Evolutionary conservation across 129 eudicot species (phyloP), one percentile per base, ranked within the genome.

Genomic region (Helianthus tuberosus): DNA sequence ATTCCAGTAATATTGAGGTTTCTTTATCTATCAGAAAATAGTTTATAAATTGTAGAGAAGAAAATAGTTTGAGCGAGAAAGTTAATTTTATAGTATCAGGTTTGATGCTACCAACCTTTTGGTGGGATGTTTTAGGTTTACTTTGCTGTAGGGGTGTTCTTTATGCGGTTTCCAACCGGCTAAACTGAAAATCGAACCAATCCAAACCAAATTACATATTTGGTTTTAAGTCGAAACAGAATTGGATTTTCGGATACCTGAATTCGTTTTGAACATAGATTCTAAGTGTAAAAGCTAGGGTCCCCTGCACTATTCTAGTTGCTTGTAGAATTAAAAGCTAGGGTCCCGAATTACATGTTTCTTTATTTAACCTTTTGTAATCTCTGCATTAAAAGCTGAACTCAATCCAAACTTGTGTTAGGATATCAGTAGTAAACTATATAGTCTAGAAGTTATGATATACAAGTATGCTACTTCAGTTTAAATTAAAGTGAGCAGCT

Each of bases 91-190:
- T 9, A 39, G 13, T 15, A 54, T 54, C 27, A 4, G 55, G 75
- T 57, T 54, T 71, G 66, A 71, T 55, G 53, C 53, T 54, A 38
- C 39, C 39, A 58, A 58, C 64, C 38, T 12, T 25, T 25, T 25
- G n/a, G 38, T 23, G 1, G 64, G 64, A 58, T 58, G 39, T 25
- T 59, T 25, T 59, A 59, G 39, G 64, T 25, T 59, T 11, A 29
- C 15, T 59, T 59, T 59, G 64, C n/a, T 25, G 64, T 8, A 27
- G 27, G 27, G 8, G 27, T 59, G 64, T 25, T 59, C 16, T 27
- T 59, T 59, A 59, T 32, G 5, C 36, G 36, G 36, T 32, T 32
- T 32, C 36, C 36, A 32, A 32, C 36, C 4, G 4, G 36, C 36
- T 32, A 32, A 32, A 32, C 36, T 32, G 4, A 32, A 32, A 32